Evolutionary conservation across 306 rosid genomes (phyloP).

Genomic region (Lagenaria siceraria): DNA sequence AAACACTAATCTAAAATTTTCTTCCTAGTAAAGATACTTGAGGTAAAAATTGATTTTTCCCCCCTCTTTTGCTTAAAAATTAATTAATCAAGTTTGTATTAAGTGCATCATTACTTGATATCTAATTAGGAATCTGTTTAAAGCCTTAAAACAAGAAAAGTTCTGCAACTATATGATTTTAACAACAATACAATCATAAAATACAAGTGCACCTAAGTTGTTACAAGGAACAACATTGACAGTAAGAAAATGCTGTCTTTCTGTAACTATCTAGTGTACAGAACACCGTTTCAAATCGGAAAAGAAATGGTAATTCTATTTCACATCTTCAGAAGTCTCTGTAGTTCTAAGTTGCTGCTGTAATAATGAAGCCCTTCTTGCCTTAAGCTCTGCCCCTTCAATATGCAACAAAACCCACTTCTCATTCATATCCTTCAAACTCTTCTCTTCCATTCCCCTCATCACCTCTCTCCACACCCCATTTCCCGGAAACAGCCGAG

Average conservation of each 20-base stretch:
- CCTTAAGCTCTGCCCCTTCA: conserved; percentile 17
- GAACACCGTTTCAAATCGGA: not conserved
- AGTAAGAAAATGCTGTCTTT: not conserved
- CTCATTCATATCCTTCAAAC: conserved; percentile 7
- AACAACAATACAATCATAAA: not conserved
- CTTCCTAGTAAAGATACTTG: too few relatives aligned
- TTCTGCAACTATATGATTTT: not conserved
- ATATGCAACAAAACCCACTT: conserved; percentile 10
- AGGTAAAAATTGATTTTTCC: too few relatives aligned
- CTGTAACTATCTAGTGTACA: not conserved
- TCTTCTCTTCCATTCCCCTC: conserved; percentile 4
- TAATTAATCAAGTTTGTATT: too few relatives aligned
- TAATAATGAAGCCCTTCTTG: conserved; percentile 8
- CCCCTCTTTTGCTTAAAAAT: too few relatives aligned
- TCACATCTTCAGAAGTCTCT: not conserved
- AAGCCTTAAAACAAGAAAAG: not conserved
- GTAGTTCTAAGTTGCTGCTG: not conserved
- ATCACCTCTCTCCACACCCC: conserved; percentile 9
- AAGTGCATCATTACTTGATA: too few relatives aligned
- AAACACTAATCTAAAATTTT: too few relatives aligned
- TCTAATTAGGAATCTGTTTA: not conserved
- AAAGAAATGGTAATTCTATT: not conserved
- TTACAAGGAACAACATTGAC: not conserved
- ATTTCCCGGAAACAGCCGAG: conserved; percentile 4
- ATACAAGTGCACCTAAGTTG: not conserved